Evolutionary conservation across 1,284 basidiomycete genomes (phyloP), one percentile per base, ranked within the genome.

Genomic region (Pseudozyma pruni): DNA sequence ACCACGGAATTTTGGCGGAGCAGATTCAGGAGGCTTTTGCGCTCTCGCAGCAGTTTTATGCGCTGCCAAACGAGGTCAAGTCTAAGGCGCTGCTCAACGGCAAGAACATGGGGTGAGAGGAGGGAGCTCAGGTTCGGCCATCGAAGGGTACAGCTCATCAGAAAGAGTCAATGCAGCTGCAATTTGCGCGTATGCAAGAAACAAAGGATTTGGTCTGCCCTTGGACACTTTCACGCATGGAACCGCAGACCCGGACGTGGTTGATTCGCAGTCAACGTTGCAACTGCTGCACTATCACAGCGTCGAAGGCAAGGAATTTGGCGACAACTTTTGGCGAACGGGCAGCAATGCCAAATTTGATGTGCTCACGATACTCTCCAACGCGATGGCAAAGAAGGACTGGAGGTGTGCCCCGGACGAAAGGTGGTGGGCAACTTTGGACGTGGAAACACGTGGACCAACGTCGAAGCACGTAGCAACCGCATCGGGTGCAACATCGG

Each of bases 401-500:
- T 89, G 7, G 88, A 89, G 72, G 85, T 89, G 1, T 80, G 76
- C 40, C 78, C 78, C 1, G 78, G 78, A 5, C 34, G 76, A 23
- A 87, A 89, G 76, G 84, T 87, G 73, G 86, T 87, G 0, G 80
- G 84, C 11, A 67, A 75, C 9, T 85, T 86, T 2, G 87, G 86
- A 3, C 60, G 70, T 1, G 89, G 88, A 71, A 76, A 83, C 84
- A 83, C 85, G 19, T 87, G 85, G 4, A 83, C 84, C 2, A 86
- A 87, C 0, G 75, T 88, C 4, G 83, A 85, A 7, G 86, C 75
- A 10, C 32, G 62, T 7, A 40, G 56, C 16, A 72, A 86, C 2
- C 84, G 87, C 0, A 81, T 88, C n/a, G 83, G 88, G 16, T 86
- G 89, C 48, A 89, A 89, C 70, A 87, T 87, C 5, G 88, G 87